Conservation (phyloP, 306 rosid genomes). For the Rosa rugosa region DNA sequence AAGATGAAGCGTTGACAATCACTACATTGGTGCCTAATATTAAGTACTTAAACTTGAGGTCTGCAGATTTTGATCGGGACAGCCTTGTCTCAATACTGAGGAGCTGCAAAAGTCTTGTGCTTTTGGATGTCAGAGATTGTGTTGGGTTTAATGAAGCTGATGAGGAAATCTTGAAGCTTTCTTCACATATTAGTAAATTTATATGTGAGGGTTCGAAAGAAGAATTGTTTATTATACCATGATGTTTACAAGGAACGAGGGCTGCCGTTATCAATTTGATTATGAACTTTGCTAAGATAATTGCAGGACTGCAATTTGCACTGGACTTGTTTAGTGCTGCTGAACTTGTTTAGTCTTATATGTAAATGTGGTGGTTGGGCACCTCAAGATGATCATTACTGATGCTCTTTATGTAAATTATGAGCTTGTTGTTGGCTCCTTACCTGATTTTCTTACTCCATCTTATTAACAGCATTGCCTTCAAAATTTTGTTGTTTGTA, state of each 20-base stretch:
- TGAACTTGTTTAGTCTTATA: not conserved
- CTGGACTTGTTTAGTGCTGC: not conserved
- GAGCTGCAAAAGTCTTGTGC: not conserved
- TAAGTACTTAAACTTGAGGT: not conserved
- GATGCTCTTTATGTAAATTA: not conserved
- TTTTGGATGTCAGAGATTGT: not conserved
- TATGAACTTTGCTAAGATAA: not conserved
- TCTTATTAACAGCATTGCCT: not conserved
- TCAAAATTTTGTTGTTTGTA: not conserved
- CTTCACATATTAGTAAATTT: not conserved
- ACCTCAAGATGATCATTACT: not conserved
- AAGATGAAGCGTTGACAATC: not conserved
- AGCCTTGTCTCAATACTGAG: not conserved
- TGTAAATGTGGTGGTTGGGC: not conserved
- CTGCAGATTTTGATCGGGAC: not conserved
- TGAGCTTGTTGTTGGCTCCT: not conserved
- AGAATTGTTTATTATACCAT: not conserved
- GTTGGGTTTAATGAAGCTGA: not conserved
- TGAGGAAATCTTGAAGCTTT: not conserved
- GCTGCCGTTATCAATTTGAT: not conserved
- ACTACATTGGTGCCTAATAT: not conserved
- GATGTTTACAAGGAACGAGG: not conserved
- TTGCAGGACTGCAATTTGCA: not conserved
- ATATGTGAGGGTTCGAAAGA: not conserved
- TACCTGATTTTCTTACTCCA: not conserved